phyloP scores from a whole-genome alignment of 2,329 filamentous ascomycete genomes.

The Pseudocercospora eumusae region DNA sequence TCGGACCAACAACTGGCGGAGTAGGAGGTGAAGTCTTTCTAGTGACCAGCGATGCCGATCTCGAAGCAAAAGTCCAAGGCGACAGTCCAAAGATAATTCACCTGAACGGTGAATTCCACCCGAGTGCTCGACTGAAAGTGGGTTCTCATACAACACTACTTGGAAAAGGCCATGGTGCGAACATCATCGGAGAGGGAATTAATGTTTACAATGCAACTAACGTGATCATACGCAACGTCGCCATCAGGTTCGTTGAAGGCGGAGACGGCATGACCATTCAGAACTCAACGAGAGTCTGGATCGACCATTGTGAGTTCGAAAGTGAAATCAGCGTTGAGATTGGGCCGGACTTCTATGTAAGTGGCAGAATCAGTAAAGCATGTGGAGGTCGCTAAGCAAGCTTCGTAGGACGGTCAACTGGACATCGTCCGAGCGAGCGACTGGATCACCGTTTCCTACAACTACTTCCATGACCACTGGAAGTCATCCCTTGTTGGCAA shows the following conservation, averaged over 20 bases:
- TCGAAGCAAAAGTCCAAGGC: constrained; percentile 49
- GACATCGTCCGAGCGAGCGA: constrained; percentile 51
- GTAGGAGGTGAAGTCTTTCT: constrained; percentile 41
- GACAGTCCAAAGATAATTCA: constrained; percentile 48
- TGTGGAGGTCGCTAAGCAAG: background rate
- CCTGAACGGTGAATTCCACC: constrained; percentile 47
- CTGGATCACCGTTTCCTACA: constrained; percentile 52
- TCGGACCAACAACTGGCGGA: constrained; percentile 43
- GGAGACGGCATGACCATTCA: constrained; percentile 50
- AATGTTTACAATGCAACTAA: constrained; percentile 43
- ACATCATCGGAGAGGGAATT: constrained; percentile 44
- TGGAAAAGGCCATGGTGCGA: constrained; percentile 41
- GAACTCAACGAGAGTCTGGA: constrained; percentile 51
- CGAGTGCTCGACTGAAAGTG: constrained; percentile 47
- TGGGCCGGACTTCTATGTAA: constrained; percentile 31
- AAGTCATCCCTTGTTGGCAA: constrained; percentile 50
- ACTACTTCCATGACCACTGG: constrained; percentile 54
- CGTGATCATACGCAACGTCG: constrained; percentile 47
- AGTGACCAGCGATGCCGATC: constrained; percentile 42
- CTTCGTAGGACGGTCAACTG: constrained; percentile 46
- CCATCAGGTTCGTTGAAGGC: constrained; percentile 42
- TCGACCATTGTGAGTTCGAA: constrained; percentile 54
- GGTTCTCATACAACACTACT: constrained; percentile 52
- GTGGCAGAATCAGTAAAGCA: too few species aligned
- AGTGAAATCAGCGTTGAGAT: constrained; percentile 42